Conservation (phyloP, 805 yeast species). For the Candida verbasci region DNA sequence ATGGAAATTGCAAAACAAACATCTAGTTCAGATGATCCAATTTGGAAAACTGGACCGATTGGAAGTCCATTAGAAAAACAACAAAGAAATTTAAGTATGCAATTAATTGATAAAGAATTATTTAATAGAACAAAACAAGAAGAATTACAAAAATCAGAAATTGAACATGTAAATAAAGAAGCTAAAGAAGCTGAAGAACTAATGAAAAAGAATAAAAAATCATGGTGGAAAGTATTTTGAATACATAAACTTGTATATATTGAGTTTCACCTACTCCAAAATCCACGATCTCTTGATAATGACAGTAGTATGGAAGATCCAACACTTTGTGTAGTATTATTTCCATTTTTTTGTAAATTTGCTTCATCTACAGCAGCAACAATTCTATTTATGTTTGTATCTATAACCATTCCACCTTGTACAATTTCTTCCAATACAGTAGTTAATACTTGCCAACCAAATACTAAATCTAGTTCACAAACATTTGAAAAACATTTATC, state of each 20-base stretch:
- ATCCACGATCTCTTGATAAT: constrained; percentile 24
- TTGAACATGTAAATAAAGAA: constrained; percentile 27
- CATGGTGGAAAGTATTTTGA: constrained; percentile 8
- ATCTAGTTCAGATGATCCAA: constrained; percentile 66
- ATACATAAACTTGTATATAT: constrained; percentile 1
- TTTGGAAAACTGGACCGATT: constrained; percentile 76
- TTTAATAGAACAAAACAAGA: constrained; percentile 47
- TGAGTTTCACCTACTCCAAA: constrained; percentile 16
- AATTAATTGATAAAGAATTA: constrained; percentile 39
- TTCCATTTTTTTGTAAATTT: constrained; percentile 42
- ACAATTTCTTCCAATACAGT: constrained; percentile 88
- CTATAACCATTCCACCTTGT: constrained; percentile 98
- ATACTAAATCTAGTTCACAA: constrained; percentile 93
- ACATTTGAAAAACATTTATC: constrained; percentile 92
- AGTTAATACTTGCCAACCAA: constrained; percentile 96
- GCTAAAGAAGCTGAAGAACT: constrained; percentile 23
- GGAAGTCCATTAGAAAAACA: constrained; percentile 63
- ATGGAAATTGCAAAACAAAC: constrained; percentile 65
- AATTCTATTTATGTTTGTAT: constrained; percentile 76
- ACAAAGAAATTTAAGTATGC: constrained; percentile 29
- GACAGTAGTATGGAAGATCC: constrained; percentile 21
- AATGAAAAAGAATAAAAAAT: constrained; percentile 17
- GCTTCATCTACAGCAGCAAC: constrained; percentile 81
- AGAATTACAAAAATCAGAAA: constrained; percentile 29
- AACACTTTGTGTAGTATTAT: constrained; percentile 10